Evolutionary conservation across 2,329 filamentous ascomycete species (phyloP), one percentile per base, ranked within the genome.

Genomic region (Venturia oleaginea): DNA sequence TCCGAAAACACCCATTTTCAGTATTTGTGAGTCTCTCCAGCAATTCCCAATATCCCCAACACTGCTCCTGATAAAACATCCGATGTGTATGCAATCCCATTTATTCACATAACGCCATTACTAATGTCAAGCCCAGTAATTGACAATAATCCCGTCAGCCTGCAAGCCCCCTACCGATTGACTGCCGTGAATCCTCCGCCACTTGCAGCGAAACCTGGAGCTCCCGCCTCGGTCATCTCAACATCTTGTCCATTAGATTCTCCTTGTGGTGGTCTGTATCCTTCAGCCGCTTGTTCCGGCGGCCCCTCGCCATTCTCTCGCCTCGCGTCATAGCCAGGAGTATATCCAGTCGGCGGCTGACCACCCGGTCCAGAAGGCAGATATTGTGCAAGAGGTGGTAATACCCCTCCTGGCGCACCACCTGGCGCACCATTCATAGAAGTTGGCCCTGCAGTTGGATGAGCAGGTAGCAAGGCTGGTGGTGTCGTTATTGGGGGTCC

Each of bases 151-250:
- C 71, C 30, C n/a, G 6, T 22, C 24, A 54, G n/a, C 13, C 11
- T n/a, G 30, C 11, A 15, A 40, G 38, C 17, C 13, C 38, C 1
- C 42, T 62, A 76, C 64, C 72, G 71, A 67, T 76, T 76, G 19
- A 74, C 74, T 24, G 74, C 69, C 19, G 74, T 73, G 66, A 76
- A 77, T 10, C 71, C 73, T 30, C 70, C 73, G 40, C 62, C 67
- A 62, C 62, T 65, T 24, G 46, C 46, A 51, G 22, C 22, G 34
- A 61, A 19, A 15, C 63, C 42, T 59, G 59, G 54, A 27, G 55
- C 10, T 51, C 59, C 38, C 24, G 71, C 70, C 62, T 77, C 75
- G n/a, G 68, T 69, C 76, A 77, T 77, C 68, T 77, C 75, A 1
- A 72, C 74, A 63, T 73, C 71, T 43, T 66, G 64, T 17, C 61